Percentiles rank a stretch among this genome's conserved stretches.
phyloP scores from a whole-genome alignment of 306 rosid species.

The Lotus japonicus region DNA sequence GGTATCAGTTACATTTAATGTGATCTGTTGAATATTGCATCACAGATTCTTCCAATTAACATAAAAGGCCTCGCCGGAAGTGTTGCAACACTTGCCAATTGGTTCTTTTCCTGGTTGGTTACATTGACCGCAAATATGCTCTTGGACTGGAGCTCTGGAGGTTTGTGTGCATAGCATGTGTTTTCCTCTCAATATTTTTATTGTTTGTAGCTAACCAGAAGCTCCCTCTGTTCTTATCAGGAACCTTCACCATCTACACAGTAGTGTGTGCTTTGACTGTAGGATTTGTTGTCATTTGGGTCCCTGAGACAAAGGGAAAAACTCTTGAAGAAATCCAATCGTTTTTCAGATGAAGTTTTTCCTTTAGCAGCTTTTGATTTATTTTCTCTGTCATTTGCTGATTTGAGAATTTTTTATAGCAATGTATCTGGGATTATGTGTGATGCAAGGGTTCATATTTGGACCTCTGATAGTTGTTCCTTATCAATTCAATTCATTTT shows the following conservation, averaged over 20 bases:
- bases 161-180: conserved; percentile 35
- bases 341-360: conserved; percentile 68
- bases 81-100: conserved; percentile 86
- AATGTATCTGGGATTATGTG: background rate
- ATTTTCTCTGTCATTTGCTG: conserved; percentile 2
- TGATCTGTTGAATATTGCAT: conserved; percentile 15
- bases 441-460: background rate
- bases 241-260: conserved; percentile 78
- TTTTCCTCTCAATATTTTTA: background rate
- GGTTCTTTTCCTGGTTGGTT: conserved; percentile 66
- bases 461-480: background rate
- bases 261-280: conserved; percentile 52
- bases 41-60: conserved; percentile 85
- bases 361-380: background rate
- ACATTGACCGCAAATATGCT: conserved; percentile 88
- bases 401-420: conserved; percentile 1
- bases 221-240: conserved; percentile 39
- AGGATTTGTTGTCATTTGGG: conserved; percentile 66
- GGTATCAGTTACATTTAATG: conserved; percentile 14
- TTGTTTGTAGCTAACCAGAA: conserved; percentile 16
- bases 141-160: conserved; percentile 82
- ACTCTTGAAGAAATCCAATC: conserved; percentile 85
- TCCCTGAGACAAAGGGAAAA: conserved; percentile 94
- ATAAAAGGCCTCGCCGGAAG: conserved; percentile 96
- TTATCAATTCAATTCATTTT: conserved; percentile 22